Conservation (phyloP, 805 yeast genomes). For the Candida quercuum region DNA sequence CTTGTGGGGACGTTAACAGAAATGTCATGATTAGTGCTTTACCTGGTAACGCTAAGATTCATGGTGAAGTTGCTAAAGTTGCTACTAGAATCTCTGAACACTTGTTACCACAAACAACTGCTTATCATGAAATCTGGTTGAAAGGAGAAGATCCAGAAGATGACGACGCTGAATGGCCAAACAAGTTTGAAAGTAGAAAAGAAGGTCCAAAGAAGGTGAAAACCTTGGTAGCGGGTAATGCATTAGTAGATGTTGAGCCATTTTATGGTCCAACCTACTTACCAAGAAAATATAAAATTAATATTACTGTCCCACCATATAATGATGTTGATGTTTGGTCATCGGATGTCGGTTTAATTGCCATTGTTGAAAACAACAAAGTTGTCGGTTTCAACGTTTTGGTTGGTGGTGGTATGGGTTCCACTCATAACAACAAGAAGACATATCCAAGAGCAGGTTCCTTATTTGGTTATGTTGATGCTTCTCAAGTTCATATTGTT, state of each 20-base stretch:
- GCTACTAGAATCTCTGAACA: constrained; percentile 72
- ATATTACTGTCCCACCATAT: constrained; percentile 91
- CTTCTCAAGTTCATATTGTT: constrained; percentile 65
- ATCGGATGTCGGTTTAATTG: constrained; percentile 88
- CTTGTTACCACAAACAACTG: constrained; percentile 85
- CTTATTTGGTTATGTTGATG: constrained; percentile 67
- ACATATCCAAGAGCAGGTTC: constrained; percentile 96
- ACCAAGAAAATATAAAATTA: constrained; percentile 94
- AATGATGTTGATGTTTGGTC: constrained; percentile 97
- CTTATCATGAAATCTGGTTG: constrained; percentile 96
- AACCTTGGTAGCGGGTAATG: constrained; percentile 80
- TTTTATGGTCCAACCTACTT: constrained; percentile 79
- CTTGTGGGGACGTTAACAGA: constrained; percentile 98
- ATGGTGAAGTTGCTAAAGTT: constrained; percentile 60
- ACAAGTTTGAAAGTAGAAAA: constrained; percentile 57
- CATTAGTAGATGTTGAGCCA: constrained; percentile 81
- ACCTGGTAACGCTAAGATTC: constrained; percentile 79
- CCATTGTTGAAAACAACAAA: constrained; percentile 62
- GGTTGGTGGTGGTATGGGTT: constrained; percentile 99
- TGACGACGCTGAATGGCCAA: constrained; percentile 53
- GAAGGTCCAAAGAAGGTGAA: constrained; percentile 79
- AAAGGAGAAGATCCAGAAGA: constrained; percentile 78
- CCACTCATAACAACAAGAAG: constrained; percentile 93
- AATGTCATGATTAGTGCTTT: constrained; percentile 91
- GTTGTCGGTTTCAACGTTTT: constrained; percentile 80